phyloP scores from a whole-genome alignment of 106 monocot genomes.

The Xerophyta viscosa region DNA sequence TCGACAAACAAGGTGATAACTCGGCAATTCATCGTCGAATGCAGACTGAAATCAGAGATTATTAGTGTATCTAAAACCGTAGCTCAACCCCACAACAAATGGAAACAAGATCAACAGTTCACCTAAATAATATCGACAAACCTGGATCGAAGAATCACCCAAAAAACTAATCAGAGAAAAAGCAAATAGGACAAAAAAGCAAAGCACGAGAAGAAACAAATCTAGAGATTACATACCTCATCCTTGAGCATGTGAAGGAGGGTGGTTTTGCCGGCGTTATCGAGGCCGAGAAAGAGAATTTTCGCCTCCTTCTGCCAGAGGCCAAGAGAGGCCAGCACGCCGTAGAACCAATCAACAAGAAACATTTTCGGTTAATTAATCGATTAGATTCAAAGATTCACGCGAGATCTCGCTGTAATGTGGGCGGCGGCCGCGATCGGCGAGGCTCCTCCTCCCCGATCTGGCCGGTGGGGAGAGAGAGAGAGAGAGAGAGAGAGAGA shows the following conservation, averaged over 20 bases:
- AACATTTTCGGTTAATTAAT: conserved; percentile 43
- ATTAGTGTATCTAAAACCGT: no score
- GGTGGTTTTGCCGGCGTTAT: conserved; percentile 70
- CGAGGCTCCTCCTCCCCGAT: not conserved
- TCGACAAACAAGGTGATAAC: no score
- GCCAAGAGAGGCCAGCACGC: conserved; percentile 63
- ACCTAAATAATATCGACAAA: no score
- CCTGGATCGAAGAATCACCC: not conserved
- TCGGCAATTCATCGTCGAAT: no score
- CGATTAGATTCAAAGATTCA: not conserved
- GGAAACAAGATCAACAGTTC: no score
- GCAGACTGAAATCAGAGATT: no score
- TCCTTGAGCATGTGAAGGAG: conserved; percentile 78
- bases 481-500: conserved; percentile 36
- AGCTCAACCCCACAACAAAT: no score
- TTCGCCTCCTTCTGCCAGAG: conserved; percentile 87
- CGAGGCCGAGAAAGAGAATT: conserved; percentile 67
- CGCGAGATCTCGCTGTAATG: not conserved
- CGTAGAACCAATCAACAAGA: conserved; percentile 62
- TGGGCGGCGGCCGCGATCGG: conserved; percentile 1
- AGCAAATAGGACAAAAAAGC: not conserved
- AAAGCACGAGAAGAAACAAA: not conserved
- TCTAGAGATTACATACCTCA: conserved; percentile 26
- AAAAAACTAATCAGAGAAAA: not conserved
- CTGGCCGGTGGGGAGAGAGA: conserved; percentile 32